A percentile compares a stretch with the other conserved stretches of the same genome.
Evolutionary conservation across 1,139 yeast species (phyloP).

Genomic region (Yamadazyma triangularis): DNA sequence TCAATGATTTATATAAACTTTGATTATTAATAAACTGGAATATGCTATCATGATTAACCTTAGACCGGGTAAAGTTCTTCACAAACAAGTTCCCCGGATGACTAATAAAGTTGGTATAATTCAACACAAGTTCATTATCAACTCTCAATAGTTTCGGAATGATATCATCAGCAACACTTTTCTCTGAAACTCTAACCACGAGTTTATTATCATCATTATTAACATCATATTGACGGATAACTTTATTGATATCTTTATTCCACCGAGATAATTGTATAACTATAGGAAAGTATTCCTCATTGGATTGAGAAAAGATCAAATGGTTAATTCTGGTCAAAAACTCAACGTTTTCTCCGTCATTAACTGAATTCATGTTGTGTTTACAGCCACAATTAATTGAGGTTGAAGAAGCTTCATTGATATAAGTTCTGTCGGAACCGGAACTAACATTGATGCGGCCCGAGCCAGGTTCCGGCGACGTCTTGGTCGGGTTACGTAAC

Average conservation of each 20-base stretch:
- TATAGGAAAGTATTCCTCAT: slow-evolving; percentile 8
- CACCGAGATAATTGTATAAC: slow-evolving; percentile 3
- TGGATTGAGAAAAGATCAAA: slow-evolving; percentile 8
- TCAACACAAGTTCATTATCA: slow-evolving; percentile 11
- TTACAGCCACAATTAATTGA: too few species aligned
- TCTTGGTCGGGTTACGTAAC: too few species aligned
- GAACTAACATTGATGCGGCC: too few species aligned
- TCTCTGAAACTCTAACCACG: slow-evolving; percentile 6
- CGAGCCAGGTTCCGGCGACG: too few species aligned
- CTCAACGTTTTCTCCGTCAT: too few species aligned
- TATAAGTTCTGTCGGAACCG: too few species aligned
- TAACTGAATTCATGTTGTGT: too few species aligned
- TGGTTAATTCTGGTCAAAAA: slow-evolving; percentile 6
- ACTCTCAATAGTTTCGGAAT: slow-evolving; percentile 7
- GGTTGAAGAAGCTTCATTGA: too few species aligned
- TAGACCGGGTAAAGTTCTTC: slow-evolving; percentile 33
- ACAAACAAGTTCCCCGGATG: slow-evolving; percentile 66
- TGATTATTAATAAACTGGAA: slow-evolving; percentile 21
- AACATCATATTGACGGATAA: slow-evolving; percentile 3
- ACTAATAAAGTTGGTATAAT: slow-evolving; percentile 43
- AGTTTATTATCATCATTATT: slow-evolving; percentile 1
- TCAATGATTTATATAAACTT: slow-evolving; percentile 23
- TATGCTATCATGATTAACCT: slow-evolving; percentile 16
- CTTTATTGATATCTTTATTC: neutral
- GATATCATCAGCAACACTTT: slow-evolving; percentile 6